Conservation (phyloP, 495 filamentous ascomycete genomes). For the Penicillium longicatenatum region DNA sequence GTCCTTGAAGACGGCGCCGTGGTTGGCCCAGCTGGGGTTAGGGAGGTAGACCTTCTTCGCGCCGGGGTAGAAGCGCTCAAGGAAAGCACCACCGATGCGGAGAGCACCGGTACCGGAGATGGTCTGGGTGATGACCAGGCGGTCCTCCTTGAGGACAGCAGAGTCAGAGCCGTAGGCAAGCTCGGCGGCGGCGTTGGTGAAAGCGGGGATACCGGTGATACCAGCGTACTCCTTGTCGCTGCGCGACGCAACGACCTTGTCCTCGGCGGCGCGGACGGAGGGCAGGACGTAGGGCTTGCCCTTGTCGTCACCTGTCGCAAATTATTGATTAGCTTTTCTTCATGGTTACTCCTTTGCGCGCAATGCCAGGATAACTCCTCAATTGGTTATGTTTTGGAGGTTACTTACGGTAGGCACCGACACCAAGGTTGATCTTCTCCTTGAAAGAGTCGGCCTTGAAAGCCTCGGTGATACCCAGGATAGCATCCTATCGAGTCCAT, state of each 20-base stretch:
- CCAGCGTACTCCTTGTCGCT: constrained; percentile 97
- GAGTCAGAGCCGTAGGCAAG: constrained; percentile 88
- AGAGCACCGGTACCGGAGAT: constrained; percentile 97
- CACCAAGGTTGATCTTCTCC: constrained; percentile 97
- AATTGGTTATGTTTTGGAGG: not conserved
- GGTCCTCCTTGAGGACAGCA: constrained; percentile 69
- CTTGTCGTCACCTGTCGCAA: constrained; percentile 74
- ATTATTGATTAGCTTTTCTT: constrained; percentile 15
- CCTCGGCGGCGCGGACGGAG: constrained; percentile 86
- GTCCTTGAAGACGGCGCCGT: constrained; percentile 94
- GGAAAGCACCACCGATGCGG: constrained; percentile 91
- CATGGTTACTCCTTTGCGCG: not conserved
- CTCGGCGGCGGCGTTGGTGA: constrained; percentile 86
- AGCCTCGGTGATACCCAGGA: constrained; percentile 96
- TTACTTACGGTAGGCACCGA: constrained; percentile 54
- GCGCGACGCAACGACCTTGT: constrained; percentile 73
- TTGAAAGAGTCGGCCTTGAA: constrained; percentile 94
- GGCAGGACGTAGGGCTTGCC: constrained; percentile 98
- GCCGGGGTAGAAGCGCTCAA: constrained; percentile 84
- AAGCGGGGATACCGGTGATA: constrained; percentile 92
- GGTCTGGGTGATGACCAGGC: constrained; percentile 91
- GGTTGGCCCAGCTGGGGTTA: constrained; percentile 97
- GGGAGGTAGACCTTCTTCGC: constrained; percentile 95
- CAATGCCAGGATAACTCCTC: not conserved
- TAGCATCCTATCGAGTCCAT: constrained; percentile 59